Evolutionary conservation across 495 filamentous ascomycete genomes (phyloP).

Genomic region (Penicillium riverlandense): DNA sequence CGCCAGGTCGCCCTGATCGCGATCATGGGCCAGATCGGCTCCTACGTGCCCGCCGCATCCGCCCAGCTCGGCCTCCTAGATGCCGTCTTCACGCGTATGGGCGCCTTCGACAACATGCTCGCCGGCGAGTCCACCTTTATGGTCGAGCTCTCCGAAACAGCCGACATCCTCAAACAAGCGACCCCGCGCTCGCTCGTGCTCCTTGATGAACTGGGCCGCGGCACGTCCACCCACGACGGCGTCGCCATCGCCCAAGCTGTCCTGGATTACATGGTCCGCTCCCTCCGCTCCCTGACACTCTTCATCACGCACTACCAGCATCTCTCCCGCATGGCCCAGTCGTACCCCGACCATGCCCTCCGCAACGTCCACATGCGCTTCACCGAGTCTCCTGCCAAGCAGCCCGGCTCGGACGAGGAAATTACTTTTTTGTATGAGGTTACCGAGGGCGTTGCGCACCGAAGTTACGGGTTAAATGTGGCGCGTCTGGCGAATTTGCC

Average conservation of each 20-base stretch:
- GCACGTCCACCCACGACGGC: constrained; percentile 90
- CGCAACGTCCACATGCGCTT: constrained; percentile 84
- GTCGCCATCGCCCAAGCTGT: constrained; percentile 94
- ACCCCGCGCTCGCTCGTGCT: constrained; percentile 76
- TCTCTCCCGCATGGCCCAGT: constrained; percentile 62
- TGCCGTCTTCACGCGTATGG: constrained; percentile 94
- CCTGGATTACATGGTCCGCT: constrained; percentile 71
- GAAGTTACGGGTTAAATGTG: constrained; percentile 91
- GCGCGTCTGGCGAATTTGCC: constrained; percentile 82
- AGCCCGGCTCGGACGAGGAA: constrained; percentile 26
- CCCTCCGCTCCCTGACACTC: constrained; percentile 67
- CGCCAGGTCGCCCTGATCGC: constrained; percentile 84
- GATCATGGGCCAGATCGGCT: constrained; percentile 92
- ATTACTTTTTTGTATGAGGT: constrained; percentile 83
- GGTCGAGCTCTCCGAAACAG: constrained; percentile 91
- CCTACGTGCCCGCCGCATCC: constrained; percentile 77
- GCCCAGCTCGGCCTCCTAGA: constrained; percentile 76
- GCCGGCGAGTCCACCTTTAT: constrained; percentile 94
- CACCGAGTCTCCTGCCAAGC: constrained; percentile 39
- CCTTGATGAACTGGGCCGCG: constrained; percentile 90
- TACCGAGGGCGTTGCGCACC: constrained; percentile 81
- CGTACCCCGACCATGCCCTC: constrained; percentile 53
- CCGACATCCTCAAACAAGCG: constrained; percentile 81
- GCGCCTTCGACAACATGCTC: constrained; percentile 93
- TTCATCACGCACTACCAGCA: constrained; percentile 98